These are phyloP conservation scores for Isabelozyma pseudorhagii DNA, from an alignment of 805 yeast species.

Conservation along the genomic window DNA sequence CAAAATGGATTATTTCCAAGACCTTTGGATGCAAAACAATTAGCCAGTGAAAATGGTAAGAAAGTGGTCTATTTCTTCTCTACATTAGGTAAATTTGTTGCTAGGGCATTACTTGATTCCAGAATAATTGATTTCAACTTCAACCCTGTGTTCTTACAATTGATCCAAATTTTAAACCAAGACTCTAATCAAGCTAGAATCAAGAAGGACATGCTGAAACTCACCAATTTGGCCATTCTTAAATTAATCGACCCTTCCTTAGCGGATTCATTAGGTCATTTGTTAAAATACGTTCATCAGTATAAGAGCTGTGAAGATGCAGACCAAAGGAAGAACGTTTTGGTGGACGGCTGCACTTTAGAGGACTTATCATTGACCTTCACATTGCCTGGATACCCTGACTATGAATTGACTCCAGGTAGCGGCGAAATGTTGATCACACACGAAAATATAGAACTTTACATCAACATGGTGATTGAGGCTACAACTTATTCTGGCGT, in stretches of 20 bases:
- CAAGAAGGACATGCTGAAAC: conserved; percentile 12
- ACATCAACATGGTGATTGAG: conserved; percentile 56
- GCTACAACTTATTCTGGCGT: conserved; percentile 64
- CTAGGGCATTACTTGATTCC: conserved; percentile 84
- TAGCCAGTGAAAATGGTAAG: conserved; percentile 28
- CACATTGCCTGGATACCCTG: conserved; percentile 73
- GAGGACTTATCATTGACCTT: conserved; percentile 60
- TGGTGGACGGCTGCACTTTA: conserved; percentile 39
- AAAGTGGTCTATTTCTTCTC: conserved; percentile 53
- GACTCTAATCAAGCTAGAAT: conserved; percentile 5
- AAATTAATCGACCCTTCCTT: conserved; percentile 54
- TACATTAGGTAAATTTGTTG: conserved; percentile 77
- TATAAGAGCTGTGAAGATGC: conserved; percentile 12
- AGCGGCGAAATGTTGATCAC: conserved; percentile 55
- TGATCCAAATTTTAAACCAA: conserved; percentile 41
- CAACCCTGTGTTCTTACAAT: conserved; percentile 64
- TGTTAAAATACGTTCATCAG: conserved; percentile 41
- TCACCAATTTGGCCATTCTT: conserved; percentile 37
- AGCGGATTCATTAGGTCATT: conserved; percentile 53
- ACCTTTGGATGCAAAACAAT: conserved; percentile 42
- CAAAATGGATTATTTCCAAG: conserved; percentile 69
- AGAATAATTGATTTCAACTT: conserved; percentile 81
- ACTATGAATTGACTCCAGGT: conserved; percentile 51
- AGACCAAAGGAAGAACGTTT: conserved; percentile 9
- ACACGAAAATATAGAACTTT: conserved; percentile 52